These are phyloP conservation scores for Coemansia sp. DNA, from an alignment of 192 early-diverging fungal species.

Conservation along the genomic window DNA sequence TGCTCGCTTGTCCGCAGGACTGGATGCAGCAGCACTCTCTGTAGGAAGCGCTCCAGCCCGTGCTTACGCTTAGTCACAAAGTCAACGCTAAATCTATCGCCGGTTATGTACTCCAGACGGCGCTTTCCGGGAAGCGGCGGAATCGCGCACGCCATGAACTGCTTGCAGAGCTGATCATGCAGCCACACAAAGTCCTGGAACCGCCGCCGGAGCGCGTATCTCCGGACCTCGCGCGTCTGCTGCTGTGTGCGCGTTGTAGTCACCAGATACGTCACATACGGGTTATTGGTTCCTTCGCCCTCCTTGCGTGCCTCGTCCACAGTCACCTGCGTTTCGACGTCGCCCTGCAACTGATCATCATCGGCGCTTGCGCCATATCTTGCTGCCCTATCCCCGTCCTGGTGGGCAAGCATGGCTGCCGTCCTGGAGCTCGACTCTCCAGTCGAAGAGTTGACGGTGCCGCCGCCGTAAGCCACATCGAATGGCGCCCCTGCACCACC, in stretches of 20 bases:
- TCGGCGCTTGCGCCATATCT: slow-evolving; percentile 5
- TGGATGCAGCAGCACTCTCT: slow-evolving; percentile 81
- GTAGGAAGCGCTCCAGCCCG: slow-evolving; percentile 82
- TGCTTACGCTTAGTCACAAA: slow-evolving; percentile 80
- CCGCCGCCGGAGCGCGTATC: slow-evolving; percentile 75
- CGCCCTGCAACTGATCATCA: not conserved
- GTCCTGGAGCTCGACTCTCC: slow-evolving; percentile 18
- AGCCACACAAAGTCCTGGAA: slow-evolving; percentile 96
- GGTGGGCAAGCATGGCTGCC: slow-evolving; percentile 6
- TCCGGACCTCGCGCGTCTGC: slow-evolving; percentile 31
- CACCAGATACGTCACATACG: slow-evolving; percentile 82
- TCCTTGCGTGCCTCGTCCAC: slow-evolving; percentile 85
- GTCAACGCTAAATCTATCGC: slow-evolving; percentile 89
- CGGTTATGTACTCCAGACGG: slow-evolving; percentile 91
- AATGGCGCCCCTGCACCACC: slow-evolving; percentile 7
- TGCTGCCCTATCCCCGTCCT: not conserved
- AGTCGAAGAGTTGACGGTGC: slow-evolving; percentile 1
- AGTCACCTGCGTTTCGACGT: slow-evolving; percentile 56
- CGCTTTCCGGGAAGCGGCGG: slow-evolving; percentile 92
- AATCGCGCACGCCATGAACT: slow-evolving; percentile 78
- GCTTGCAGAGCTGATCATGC: slow-evolving; percentile 67
- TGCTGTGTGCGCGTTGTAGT: slow-evolving; percentile 56
- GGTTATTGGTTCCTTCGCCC: slow-evolving; percentile 77
- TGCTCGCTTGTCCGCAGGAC: slow-evolving; percentile 67
- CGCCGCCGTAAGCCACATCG: slow-evolving; percentile 37